Base-by-base conservation (phyloP, 2,329 filamentous ascomycete species). In the Triangularia verruculosa region DNA sequence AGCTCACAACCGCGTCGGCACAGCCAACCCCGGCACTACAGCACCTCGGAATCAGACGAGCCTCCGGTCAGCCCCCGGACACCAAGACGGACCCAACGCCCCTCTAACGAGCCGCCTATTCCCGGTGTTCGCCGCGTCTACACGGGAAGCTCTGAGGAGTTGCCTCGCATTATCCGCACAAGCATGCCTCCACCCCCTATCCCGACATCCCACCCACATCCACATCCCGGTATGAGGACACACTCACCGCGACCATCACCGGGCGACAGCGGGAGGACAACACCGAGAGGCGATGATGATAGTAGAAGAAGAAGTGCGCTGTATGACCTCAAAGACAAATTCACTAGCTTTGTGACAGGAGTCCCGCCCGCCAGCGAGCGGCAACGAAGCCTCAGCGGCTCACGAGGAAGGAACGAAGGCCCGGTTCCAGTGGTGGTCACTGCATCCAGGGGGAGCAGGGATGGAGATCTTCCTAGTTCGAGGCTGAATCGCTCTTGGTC, bases 11-110 rank as follows among this genome's bases (percentile, higher is more conserved):
- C 71, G 17, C 78, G 83, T 20, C 74, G 81, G 28, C 81, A 84
- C 68, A 84, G 82, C 67, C 82, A 84, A 60, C 80, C 82, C 0
- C 76, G 79, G 28, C 77, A 78, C 57, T 72, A 74, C 52, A 78
- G 78, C 22, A 77, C 78, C 1, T 80, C 79, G n/a, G 78, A 79
- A 1, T 77, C 79, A 1, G 78, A 79, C 17, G 72, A 70, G 7
- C 66, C 71, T 3, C 64, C 71, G 9, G 54, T 68, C 11, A 71
- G 69, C 34, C 70, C 73, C 2, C 65, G 62, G 64, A 65, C 47
- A 24, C 55, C 56, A 15, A 69, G 62, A 13, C 69, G 61, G 20
- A 60, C 59, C 2, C 70, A 65, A 20, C 64, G 62, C 28, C 66
- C 64, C 47, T 68, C 71, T 11, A 68, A 70, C 53, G 74, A 72